Evolutionary conservation across 805 yeast species (phyloP).

Genomic region (Citeromyces nyonsensis): DNA sequence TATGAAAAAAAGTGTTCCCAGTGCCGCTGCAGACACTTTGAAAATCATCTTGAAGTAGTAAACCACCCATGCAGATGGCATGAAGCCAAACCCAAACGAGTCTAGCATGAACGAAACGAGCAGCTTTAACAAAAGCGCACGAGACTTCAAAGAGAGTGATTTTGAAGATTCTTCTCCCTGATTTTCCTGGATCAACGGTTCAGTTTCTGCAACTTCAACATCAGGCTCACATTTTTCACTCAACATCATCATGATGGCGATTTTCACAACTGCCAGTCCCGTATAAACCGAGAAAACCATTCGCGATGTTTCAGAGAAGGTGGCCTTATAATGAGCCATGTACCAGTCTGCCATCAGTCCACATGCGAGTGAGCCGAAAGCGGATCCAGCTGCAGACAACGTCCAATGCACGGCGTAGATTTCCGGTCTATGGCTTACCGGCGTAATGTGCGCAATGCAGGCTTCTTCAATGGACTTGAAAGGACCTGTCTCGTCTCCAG

Average conservation of each 20-base stretch:
- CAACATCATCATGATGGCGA: conserved; percentile 30
- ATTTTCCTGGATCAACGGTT: conserved; percentile 4
- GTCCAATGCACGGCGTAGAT: conserved; percentile 64
- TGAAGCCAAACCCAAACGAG: conserved; percentile 78
- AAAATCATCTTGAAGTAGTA: conserved; percentile 58
- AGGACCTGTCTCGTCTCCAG: conserved; percentile 87
- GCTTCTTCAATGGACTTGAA: conserved; percentile 80
- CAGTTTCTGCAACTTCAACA: conserved; percentile 10
- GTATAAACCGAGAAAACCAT: conserved; percentile 42
- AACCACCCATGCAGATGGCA: conserved; percentile 81
- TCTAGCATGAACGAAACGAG: conserved; percentile 63
- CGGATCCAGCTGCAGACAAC: conserved; percentile 56
- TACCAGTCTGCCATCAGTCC: conserved; percentile 43
- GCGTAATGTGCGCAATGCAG: conserved; percentile 65
- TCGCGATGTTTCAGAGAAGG: conserved; percentile 31
- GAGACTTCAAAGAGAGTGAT: conserved; percentile 26
- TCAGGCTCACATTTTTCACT: conserved; percentile 35
- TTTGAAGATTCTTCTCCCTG: conserved; percentile 11
- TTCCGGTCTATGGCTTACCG: conserved; percentile 47
- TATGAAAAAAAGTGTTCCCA: conserved; percentile 56
- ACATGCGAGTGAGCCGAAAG: conserved; percentile 51
- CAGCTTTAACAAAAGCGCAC: conserved; percentile 26
- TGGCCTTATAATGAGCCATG: conserved; percentile 15
- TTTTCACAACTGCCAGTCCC: conserved; percentile 33
- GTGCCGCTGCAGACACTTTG: conserved; percentile 30